Percentiles rank a stretch among this genome's conserved stretches.
These are phyloP conservation scores for Xylariales sp. DNA, from an alignment of 2,329 filamentous ascomycete species.

Conservation along the genomic window DNA sequence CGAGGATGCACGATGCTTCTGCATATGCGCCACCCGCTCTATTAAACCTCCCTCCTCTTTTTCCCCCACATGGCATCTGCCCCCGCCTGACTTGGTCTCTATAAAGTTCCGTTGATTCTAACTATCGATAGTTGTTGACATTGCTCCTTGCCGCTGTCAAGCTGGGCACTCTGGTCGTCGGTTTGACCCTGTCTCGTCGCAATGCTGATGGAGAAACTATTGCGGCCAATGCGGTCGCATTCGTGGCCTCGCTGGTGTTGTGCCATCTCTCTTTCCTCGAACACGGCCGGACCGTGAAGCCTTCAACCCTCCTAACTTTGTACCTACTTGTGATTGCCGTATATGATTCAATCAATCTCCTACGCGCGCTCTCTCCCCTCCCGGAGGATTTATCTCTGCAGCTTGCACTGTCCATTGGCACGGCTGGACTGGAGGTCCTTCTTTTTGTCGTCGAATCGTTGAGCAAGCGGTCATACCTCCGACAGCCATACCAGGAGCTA, in stretches of 20 bases:
- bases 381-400: too few relatives aligned
- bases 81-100: too few relatives aligned
- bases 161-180: neutral
- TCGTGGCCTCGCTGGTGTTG: neutral
- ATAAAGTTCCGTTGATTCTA: neutral
- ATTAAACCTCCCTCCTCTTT: too few relatives aligned
- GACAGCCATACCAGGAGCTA: constrained; percentile 4
- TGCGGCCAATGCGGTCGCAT: neutral
- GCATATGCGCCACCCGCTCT: too few relatives aligned
- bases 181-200: neutral
- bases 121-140: neutral
- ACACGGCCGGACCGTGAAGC: constrained; percentile 1
- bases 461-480: constrained; percentile 1
- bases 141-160: neutral
- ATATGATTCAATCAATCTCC: too few relatives aligned
- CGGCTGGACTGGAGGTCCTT: neutral
- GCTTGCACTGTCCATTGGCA: neutral
- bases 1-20: neutral
- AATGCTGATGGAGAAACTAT: neutral
- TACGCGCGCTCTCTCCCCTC: too few relatives aligned
- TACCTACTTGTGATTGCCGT: constrained; percentile 1
- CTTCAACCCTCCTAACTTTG: neutral
- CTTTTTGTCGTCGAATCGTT: constrained; percentile 2
- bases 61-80: too few relatives aligned
- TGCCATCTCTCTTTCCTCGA: constrained; percentile 2